These are phyloP conservation scores for Fusarium nanum DNA, from an alignment of 2,329 filamentous ascomycete genomes.

Conservation along the genomic window DNA sequence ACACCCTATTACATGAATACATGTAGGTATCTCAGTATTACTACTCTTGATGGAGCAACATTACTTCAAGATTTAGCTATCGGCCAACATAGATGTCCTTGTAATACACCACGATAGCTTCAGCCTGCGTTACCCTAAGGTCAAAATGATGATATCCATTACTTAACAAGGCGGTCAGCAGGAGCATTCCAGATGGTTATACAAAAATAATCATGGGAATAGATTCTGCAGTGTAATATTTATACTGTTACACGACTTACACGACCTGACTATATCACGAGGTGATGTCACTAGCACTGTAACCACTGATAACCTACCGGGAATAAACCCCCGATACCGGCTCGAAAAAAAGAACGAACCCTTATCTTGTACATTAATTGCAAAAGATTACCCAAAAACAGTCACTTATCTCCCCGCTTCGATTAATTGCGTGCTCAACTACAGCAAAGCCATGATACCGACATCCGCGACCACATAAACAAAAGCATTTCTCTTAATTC, in stretches of 20 bases:
- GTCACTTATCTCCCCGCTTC: conserved; percentile 30
- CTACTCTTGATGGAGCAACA: not conserved
- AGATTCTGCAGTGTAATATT: conserved; percentile 1
- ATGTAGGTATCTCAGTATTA: not conserved
- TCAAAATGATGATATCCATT: not conserved
- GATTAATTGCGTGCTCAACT: conserved; percentile 38
- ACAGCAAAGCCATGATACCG: conserved; percentile 9
- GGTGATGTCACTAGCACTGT: conserved; percentile 5
- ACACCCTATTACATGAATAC: not conserved
- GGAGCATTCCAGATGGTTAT: not conserved
- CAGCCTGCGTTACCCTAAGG: not conserved
- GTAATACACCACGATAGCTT: not conserved
- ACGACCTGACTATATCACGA: conserved; percentile 8
- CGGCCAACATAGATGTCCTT: not conserved
- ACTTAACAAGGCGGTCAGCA: not conserved
- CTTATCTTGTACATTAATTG: conserved; percentile 27
- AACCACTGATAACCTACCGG: not conserved
- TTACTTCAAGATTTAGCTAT: not conserved
- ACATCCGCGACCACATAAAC: conserved; percentile 7
- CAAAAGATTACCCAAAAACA: conserved; percentile 28
- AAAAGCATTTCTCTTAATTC: not conserved
- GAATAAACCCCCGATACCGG: conserved; percentile 32
- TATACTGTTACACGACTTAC: not conserved
- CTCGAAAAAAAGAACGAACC: conserved; percentile 11
- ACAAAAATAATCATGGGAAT: not conserved